phyloP scores from a whole-genome alignment of 2,329 filamentous ascomycete species.

The Cercospora sojina region DNA sequence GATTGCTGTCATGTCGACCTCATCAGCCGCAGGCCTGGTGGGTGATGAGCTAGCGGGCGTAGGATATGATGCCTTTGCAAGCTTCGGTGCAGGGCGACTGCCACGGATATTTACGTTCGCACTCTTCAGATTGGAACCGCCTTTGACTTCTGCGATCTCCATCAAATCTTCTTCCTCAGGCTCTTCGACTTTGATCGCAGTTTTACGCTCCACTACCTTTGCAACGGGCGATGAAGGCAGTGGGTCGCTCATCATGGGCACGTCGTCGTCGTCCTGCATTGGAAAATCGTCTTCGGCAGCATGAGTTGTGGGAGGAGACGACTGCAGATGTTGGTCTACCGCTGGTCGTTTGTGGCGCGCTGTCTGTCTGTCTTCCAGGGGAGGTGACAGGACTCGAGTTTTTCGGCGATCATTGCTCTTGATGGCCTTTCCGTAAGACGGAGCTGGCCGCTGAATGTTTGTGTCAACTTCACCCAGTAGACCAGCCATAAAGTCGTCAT shows the following conservation, averaged over 20 bases:
- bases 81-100: constrained; percentile 72
- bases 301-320: constrained; percentile 22
- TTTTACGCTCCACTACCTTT: constrained; percentile 44
- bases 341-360: constrained; percentile 12
- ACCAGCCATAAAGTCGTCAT: constrained; percentile 81
- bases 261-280: constrained; percentile 61
- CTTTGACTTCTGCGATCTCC: constrained; percentile 77
- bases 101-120: constrained; percentile 82
- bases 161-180: constrained; percentile 78
- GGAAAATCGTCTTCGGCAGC: constrained; percentile 56
- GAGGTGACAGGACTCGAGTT: constrained; percentile 76
- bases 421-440: constrained; percentile 60
- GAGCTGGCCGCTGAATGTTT: constrained; percentile 61
- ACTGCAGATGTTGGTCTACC: constrained; percentile 22
- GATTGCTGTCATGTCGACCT: constrained; percentile 77
- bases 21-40: constrained; percentile 56
- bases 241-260: constrained; percentile 79
- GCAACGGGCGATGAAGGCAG: constrained; percentile 74
- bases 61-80: constrained; percentile 65
- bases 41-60: constrained; percentile 77
- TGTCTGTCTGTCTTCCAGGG: constrained; percentile 53
- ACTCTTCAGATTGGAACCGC: constrained; percentile 60
- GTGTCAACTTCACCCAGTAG: constrained; percentile 85
- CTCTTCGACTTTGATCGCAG: constrained; percentile 65
- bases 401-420: constrained; percentile 76